Evolutionary conservation across 208 protist genomes (phyloP), one percentile per base, ranked within the genome.

Genomic region (Herpetomonas muscarum): DNA sequence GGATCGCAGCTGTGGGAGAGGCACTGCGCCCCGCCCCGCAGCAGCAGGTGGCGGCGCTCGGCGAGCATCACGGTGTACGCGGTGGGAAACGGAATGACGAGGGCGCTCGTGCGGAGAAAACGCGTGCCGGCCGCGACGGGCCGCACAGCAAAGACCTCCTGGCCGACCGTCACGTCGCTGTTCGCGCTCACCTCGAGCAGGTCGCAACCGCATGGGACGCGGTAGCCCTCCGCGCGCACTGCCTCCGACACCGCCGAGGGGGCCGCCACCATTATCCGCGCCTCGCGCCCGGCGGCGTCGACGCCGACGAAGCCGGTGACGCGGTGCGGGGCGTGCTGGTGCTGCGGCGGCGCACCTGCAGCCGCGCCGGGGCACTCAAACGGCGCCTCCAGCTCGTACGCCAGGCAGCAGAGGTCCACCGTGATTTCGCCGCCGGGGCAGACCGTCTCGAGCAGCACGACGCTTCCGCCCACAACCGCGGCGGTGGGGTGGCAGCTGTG

Each of bases 1-100:
- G 87, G 84, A 48, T 86, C 64, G 64, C 87, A 94, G 59, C 84
- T 90, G 76, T 94, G 87, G 31, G 76, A 79, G 45, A 94, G 52
- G 47, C 74, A 94, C 64, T 94, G 76, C 13, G 74, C 79, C 12
- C 81, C 87, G 62, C 69, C 77, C 29, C 61, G 71, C 44, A 90
- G 79, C 49, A 94, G 79, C 31, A 93, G 63, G 65, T 93, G 83
- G 28, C 75, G 74, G 31, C 64, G 45, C 44, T 82, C 65, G 19
- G 61, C 64, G 21, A 91, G 45, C 70, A 87, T 76, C 48, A 93
- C 73, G 15, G 87, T 91, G 61, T 82, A 77, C 24, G 74, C 47
- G 44, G 83, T 90, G 5, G 81, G 72, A 52, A 84, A 89, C 1
- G 87, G 69, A 44, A 94, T 54, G 67, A 65, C 70, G 6, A 84